Conservation (phyloP, 306 rosid species). For the Rubus parviflorus region DNA sequence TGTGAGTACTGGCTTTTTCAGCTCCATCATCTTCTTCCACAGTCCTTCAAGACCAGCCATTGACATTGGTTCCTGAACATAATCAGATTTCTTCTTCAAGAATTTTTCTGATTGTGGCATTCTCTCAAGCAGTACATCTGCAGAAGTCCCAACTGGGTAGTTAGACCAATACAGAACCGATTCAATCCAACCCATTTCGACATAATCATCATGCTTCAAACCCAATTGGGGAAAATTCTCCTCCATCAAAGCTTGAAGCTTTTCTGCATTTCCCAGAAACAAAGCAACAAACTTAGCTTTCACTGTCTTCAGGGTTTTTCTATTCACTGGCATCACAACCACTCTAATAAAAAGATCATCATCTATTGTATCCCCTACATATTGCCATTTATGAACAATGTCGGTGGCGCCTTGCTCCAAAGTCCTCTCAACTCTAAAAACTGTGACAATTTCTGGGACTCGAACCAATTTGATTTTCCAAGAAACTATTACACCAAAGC, state of each 20-base stretch:
- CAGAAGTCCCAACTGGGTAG: too few relatives aligned
- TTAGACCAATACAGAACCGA: too few relatives aligned
- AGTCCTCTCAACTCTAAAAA: conserved; percentile 63
- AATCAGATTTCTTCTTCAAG: conserved; percentile 41
- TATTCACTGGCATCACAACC: conserved; percentile 54
- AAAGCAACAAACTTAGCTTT: conserved; percentile 34
- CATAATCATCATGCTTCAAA: too few relatives aligned
- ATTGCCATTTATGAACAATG: conserved; percentile 60
- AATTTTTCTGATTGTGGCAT: background rate
- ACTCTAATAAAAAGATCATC: conserved; percentile 55
- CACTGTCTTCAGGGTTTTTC: conserved; percentile 42
- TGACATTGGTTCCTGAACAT: too few relatives aligned
- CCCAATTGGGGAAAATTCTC: too few relatives aligned
- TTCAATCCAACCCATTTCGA: too few relatives aligned
- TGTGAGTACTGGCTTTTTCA: conserved; percentile 62
- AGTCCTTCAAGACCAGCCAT: conserved; percentile 45
- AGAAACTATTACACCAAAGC: conserved; percentile 62
- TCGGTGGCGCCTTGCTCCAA: conserved; percentile 56
- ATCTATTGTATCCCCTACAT: conserved; percentile 1
- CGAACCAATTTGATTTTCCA: too few relatives aligned
- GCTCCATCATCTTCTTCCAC: conserved; percentile 27
- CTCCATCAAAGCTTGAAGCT: conserved; percentile 40
- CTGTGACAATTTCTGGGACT: conserved; percentile 51
- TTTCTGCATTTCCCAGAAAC: conserved; percentile 55
- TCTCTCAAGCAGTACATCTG: too few relatives aligned